Conservation (phyloP, 2,329 filamentous ascomycete species). For the Paraphoma chrysanthemicola region DNA sequence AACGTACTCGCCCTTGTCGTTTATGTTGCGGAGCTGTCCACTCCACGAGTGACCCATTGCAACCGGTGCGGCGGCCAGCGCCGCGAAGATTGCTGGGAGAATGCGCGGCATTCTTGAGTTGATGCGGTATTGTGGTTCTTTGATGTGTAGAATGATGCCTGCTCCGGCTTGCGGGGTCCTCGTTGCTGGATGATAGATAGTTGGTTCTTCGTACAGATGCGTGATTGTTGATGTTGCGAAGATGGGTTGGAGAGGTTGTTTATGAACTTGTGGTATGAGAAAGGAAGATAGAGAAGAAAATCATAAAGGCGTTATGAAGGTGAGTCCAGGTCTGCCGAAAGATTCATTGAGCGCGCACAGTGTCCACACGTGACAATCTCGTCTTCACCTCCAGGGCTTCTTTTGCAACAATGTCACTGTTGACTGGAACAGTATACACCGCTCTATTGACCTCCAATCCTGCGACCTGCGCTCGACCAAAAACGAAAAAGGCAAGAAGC, state of each 20-base stretch:
- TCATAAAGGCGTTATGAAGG: constrained; percentile 4
- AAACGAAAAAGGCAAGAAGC: constrained; percentile 16
- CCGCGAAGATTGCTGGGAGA: constrained; percentile 18
- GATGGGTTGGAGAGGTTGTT: constrained; percentile 3
- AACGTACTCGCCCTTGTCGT: constrained; percentile 74
- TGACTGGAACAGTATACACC: constrained; percentile 17
- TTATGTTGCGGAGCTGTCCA: constrained; percentile 75
- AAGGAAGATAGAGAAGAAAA: constrained; percentile 4
- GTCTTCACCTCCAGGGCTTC: constrained; percentile 28
- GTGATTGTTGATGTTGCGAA: constrained; percentile 3
- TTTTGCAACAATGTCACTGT: constrained; percentile 35
- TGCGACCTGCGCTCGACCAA: constrained; percentile 22
- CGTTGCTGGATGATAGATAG: background rate
- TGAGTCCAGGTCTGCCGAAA: constrained; percentile 14
- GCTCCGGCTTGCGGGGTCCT: constrained; percentile 13
- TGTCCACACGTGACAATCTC: constrained; percentile 18
- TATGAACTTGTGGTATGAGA: background rate
- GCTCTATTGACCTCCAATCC: constrained; percentile 8
- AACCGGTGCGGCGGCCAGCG: constrained; percentile 25
- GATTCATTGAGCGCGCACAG: constrained; percentile 12
- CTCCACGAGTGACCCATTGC: constrained; percentile 75
- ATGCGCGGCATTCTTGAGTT: constrained; percentile 26
- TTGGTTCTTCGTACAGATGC: background rate
- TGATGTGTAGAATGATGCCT: constrained; percentile 5
- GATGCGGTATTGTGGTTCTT: constrained; percentile 6